Evolutionary conservation across 192 early-diverging fungal species (phyloP).

Genomic region (Gryganskiella cystojenkinii): DNA sequence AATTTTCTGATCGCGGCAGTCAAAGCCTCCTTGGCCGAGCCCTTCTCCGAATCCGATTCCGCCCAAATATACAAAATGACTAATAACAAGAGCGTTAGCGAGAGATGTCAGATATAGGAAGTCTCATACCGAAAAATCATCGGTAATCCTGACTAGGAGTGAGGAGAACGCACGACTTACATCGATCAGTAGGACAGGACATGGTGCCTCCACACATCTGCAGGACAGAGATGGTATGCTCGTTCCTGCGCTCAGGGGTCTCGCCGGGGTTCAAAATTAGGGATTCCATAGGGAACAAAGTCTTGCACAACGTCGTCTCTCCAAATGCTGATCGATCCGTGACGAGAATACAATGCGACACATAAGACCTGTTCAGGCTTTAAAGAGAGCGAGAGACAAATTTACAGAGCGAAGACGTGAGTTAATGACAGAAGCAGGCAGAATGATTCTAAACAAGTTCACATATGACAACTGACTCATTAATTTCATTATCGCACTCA

Average conservation of each 20-base stretch:
- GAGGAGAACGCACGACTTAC: too few species aligned
- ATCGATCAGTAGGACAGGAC: slow-evolving; percentile 55
- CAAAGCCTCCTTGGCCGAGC: slow-evolving; percentile 38
- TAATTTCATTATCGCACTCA: slow-evolving; percentile 13
- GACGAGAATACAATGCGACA: slow-evolving; percentile 50
- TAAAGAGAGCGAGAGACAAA: too few species aligned
- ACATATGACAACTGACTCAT: slow-evolving; percentile 19
- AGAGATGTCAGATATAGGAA: neutral
- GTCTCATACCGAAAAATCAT: neutral
- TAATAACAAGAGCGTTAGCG: slow-evolving; percentile 5
- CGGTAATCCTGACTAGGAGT: neutral
- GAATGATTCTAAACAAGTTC: neutral
- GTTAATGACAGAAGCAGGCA: neutral
- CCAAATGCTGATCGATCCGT: slow-evolving; percentile 51
- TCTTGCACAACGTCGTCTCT: slow-evolving; percentile 56
- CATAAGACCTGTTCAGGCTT: slow-evolving; percentile 36
- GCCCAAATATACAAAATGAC: slow-evolving; percentile 50
- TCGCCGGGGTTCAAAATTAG: slow-evolving; percentile 49
- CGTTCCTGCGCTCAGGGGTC: slow-evolving; percentile 46
- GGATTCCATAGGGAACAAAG: slow-evolving; percentile 56
- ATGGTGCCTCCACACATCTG: slow-evolving; percentile 55
- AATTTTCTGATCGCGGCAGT: slow-evolving; percentile 46
- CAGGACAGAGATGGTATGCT: slow-evolving; percentile 53
- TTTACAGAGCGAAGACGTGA: too few species aligned
- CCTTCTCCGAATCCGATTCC: slow-evolving; percentile 13